Evolutionary conservation across 306 rosid genomes (phyloP).

Genomic region (Rosa rugosa): DNA sequence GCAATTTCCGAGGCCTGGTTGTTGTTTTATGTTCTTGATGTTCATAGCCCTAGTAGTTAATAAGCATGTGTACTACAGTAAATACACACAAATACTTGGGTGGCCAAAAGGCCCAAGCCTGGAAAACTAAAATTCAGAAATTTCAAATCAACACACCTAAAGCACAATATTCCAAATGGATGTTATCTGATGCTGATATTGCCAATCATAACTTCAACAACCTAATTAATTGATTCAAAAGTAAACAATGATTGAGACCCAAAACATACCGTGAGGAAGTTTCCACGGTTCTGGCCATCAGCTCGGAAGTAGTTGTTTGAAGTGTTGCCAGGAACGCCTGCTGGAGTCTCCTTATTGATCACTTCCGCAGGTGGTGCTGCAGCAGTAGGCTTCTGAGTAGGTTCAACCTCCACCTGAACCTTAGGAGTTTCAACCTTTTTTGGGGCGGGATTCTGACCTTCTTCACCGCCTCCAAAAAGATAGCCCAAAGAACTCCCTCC

Average conservation of each 20-base stretch:
- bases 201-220: background rate
- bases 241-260: background rate
- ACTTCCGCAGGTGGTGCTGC: conserved; percentile 6
- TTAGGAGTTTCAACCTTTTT: conserved; percentile 8
- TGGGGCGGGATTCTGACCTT: background rate
- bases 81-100: background rate
- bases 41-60: background rate
- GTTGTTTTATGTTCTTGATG: background rate
- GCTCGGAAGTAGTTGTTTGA: conserved; percentile 33
- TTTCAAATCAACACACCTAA: background rate
- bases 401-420: conserved; percentile 8
- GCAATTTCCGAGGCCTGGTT: background rate
- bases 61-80: background rate
- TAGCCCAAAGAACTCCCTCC: conserved; percentile 25
- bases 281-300: conserved; percentile 37
- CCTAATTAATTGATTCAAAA: background rate
- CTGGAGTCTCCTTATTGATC: conserved; percentile 21
- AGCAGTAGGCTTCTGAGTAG: conserved; percentile 11
- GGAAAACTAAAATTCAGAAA: background rate
- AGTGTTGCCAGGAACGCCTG: conserved; percentile 26
- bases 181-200: background rate
- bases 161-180: background rate
- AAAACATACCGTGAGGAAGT: conserved; percentile 30
- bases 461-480: conserved; percentile 27
- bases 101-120: background rate